Percentiles rank a stretch among this genome's conserved stretches.
Conservation (phyloP, 441 rosid species). For the Codiaeum variegatum region DNA sequence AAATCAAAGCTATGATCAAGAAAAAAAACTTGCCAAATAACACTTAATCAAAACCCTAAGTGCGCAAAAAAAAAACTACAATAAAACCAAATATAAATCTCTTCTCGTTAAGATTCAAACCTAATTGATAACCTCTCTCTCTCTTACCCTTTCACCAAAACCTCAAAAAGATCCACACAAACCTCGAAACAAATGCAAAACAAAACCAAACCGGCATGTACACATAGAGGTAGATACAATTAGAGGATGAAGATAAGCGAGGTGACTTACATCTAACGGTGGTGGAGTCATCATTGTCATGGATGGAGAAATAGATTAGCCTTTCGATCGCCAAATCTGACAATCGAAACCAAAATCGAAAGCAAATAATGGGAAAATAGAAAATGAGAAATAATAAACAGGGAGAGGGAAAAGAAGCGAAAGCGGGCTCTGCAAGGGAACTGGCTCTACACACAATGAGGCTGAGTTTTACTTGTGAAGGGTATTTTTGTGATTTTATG, state of each 20-base stretch:
- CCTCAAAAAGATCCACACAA: slow-evolving; percentile 21
- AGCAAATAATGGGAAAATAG: slow-evolving; percentile 22
- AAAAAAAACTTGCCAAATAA: slow-evolving; percentile 19
- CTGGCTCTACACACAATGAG: slow-evolving; percentile 12
- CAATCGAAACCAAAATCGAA: slow-evolving; percentile 17
- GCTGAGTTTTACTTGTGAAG: slow-evolving; percentile 11
- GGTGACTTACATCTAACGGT: slow-evolving; percentile 62
- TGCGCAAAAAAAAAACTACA: neutral
- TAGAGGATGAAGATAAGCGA: slow-evolving; percentile 7
- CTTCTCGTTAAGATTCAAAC: slow-evolving; percentile 16
- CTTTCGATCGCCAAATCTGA: slow-evolving; percentile 41
- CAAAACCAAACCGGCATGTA: slow-evolving; percentile 7
- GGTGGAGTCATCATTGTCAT: slow-evolving; percentile 91
- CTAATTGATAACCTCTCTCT: slow-evolving; percentile 17
- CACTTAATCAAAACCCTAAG: slow-evolving; percentile 45
- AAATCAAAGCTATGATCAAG: slow-evolving; percentile 33
- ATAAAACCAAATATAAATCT: slow-evolving; percentile 11
- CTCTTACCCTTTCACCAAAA: slow-evolving; percentile 15
- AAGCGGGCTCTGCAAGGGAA: slow-evolving; percentile 27
- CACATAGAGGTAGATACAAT: slow-evolving; percentile 12
- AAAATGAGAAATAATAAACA: neutral
- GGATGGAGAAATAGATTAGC: slow-evolving; percentile 23
- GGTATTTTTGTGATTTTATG: slow-evolving; percentile 21
- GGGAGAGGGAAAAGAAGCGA: slow-evolving; percentile 7
- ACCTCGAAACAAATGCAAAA: slow-evolving; percentile 12